Percentiles rank a stretch among this genome's conserved stretches.
Conservation (phyloP, 345 rosid genomes). For the Bruguiera gymnorhiza region DNA sequence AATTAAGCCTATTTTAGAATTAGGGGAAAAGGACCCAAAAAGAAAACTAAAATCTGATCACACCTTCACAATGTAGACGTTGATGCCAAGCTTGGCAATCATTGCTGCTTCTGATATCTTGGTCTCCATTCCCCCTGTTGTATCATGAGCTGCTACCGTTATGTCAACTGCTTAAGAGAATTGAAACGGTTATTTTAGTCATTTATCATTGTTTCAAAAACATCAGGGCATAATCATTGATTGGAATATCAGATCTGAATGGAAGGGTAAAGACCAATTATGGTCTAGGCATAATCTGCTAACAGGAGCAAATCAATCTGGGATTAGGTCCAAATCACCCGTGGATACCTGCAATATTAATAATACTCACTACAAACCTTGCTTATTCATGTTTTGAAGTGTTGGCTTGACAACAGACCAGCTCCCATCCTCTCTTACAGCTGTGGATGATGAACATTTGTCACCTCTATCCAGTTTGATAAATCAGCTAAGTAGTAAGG, state of each 20-base stretch:
- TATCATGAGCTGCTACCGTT: constrained; percentile 83
- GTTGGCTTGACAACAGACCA: constrained; percentile 70
- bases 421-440: constrained; percentile 72
- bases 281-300: no score
- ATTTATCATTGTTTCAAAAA: no score
- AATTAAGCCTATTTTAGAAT: no score
- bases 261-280: no score
- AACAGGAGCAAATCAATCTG: no score
- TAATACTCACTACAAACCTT: constrained; percentile 45
- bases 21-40: no score
- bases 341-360: neutral
- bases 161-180: constrained; percentile 49
- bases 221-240: no score
- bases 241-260: no score
- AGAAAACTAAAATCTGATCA: no score
- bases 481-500: neutral
- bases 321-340: neutral
- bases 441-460: constrained; percentile 31
- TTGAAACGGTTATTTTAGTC: no score
- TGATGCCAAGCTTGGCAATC: constrained; percentile 41
- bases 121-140: constrained; percentile 85
- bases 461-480: constrained; percentile 1
- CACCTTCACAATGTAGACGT: constrained; percentile 71
- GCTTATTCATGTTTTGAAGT: constrained; percentile 32
- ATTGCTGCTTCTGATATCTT: constrained; percentile 88